A percentile compares a stretch with the other conserved stretches of the same genome.
Conservation (phyloP, 495 filamentous ascomycete genomes). For the Cenococcum geophilum region DNA sequence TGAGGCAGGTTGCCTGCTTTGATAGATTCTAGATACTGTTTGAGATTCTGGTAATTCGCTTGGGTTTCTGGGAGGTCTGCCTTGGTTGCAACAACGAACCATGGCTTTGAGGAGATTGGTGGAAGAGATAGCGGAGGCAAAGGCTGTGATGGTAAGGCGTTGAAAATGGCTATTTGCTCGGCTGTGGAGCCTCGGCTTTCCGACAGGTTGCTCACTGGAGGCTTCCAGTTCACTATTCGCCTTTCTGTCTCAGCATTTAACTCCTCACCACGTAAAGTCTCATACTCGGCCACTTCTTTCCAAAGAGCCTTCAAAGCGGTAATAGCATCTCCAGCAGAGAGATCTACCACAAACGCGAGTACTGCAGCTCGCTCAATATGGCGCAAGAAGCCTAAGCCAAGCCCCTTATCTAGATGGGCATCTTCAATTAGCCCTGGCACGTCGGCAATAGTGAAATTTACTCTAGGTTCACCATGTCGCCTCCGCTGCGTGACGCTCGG, state of each 20-base stretch:
- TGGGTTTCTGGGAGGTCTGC: constrained; percentile 76
- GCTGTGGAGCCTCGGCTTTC: neutral
- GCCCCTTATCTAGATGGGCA: constrained; percentile 85
- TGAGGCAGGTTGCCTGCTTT: constrained; percentile 54
- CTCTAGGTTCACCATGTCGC: constrained; percentile 47
- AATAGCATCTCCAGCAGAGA: constrained; percentile 72
- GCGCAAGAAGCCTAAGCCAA: constrained; percentile 85
- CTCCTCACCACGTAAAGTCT: constrained; percentile 59
- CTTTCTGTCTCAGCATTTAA: constrained; percentile 47
- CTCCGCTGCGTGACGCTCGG: constrained; percentile 40
- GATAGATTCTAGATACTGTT: constrained; percentile 59
- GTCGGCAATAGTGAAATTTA: constrained; percentile 87
- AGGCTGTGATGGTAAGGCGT: constrained; percentile 9
- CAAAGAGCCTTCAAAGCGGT: constrained; percentile 72
- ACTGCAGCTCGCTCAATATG: constrained; percentile 92
- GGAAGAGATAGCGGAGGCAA: constrained; percentile 41
- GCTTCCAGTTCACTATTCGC: constrained; percentile 23
- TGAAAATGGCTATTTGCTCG: constrained; percentile 7
- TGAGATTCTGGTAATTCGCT: constrained; percentile 65
- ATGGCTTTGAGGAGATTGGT: constrained; percentile 79
- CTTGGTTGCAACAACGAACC: constrained; percentile 97
- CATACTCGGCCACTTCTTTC: constrained; percentile 84
- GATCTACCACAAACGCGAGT: constrained; percentile 87
- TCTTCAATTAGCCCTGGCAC: constrained; percentile 88
- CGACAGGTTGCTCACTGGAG: constrained; percentile 1